phyloP scores from a whole-genome alignment of 305 asterid genomes.

The Stenogyne calaminthoides region DNA sequence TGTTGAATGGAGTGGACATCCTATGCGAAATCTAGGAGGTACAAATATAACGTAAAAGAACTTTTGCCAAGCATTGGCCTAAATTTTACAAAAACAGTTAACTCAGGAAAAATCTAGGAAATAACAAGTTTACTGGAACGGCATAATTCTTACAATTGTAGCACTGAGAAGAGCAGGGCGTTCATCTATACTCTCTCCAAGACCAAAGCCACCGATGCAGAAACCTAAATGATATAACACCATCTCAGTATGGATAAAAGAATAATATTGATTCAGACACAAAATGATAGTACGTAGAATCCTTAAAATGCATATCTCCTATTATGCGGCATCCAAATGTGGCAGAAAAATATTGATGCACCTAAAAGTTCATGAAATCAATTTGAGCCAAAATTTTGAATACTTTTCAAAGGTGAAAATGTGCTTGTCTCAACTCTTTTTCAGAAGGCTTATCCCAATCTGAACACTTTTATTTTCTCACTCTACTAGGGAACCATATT shows the following conservation, averaged over 20 bases:
- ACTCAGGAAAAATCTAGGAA: conserved; percentile 13
- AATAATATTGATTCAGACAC: conserved; percentile 6
- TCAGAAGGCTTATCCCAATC: not conserved
- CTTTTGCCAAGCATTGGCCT: conserved; percentile 1
- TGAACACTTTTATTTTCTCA: conserved; percentile 5
- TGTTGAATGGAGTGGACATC: not conserved
- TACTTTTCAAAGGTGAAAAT: conserved; percentile 5
- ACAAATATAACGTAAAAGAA: not conserved
- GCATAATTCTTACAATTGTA: conserved; percentile 53
- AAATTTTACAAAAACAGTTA: not conserved
- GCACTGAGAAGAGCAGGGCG: conserved; percentile 76
- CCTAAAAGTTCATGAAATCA: conserved; percentile 1
- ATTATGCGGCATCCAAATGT: conserved; percentile 14
- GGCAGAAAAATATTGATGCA: conserved; percentile 9
- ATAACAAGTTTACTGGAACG: conserved; percentile 20
- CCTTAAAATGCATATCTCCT: not conserved
- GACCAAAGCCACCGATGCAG: conserved; percentile 89
- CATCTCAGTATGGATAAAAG: conserved; percentile 18
- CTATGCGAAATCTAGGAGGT: conserved; percentile 10
- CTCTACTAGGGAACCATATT: conserved; percentile 6
- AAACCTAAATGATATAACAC: conserved; percentile 58
- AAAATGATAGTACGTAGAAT: conserved; percentile 17
- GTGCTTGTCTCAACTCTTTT: not conserved
- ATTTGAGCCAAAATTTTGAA: not conserved
- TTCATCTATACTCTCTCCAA: conserved; percentile 84